Base-by-base conservation (phyloP, 179 eudicot genomes). In the Heliamphora pulchella region DNA sequence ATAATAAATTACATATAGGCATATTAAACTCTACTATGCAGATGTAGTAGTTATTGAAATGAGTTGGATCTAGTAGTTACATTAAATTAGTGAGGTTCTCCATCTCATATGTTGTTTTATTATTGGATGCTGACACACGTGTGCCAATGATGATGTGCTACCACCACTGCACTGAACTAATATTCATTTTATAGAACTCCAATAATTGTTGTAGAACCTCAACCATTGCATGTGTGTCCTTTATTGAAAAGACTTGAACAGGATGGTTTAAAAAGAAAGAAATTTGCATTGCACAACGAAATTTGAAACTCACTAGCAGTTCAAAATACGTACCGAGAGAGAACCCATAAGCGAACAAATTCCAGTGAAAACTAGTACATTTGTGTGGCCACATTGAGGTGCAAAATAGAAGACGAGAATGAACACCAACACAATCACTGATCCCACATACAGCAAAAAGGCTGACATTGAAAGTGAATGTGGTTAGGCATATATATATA, bases 301-400 rank as follows among this genome's bases (percentile, higher is more conserved):
- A 63, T 3, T n/a, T 50, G 10, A 18, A 76, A 61, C 17, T 5
- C 58, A 62, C 20, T 47, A 15, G 31, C 44, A 79, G 72, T 53
- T 18, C 47, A 79, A 75, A 63, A 54, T 70, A 71, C 61, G 80
- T 91, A 90, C 96, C 91, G 94, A 89, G 86, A 91, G 91, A 78
- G 96, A 91, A 66, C 96, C 94, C 87, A 91, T 88, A 83, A 91
- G 79, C 14, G 96, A 91, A 79, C 96, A 91, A 71, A 91, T 90
- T 74, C 96, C 93, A 1, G 88, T 87, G 90, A 85, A 91, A 80
- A 90, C 88, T 80, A 91, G 74, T 70, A 89, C 89, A 65, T 90
- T 90, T 67, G 89, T 71, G 74, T 91, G 86, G 68, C 93, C 96
- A 83, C 85, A 87, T 64, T 77, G 78, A 20, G 93, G 92, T 20